A percentile compares a stretch with the other conserved stretches of the same genome.
phyloP scores from a whole-genome alignment of 1,284 basidiomycete genomes.

The Chiua sp. region DNA sequence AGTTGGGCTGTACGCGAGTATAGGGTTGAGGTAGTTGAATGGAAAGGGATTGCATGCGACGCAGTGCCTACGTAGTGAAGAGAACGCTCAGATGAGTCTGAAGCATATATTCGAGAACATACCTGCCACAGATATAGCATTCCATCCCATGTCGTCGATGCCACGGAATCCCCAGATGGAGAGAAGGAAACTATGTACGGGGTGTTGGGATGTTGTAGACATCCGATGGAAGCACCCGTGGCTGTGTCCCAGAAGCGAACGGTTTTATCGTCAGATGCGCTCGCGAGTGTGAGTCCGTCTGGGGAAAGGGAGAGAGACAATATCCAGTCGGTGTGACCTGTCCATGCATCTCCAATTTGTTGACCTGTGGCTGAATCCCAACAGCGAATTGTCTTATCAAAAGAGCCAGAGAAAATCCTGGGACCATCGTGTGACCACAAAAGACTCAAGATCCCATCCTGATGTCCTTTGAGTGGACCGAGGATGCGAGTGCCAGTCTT shows the following conservation, averaged over 20 bases:
- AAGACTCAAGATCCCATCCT: not conserved
- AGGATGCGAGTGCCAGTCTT: not conserved
- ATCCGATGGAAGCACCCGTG: not conserved
- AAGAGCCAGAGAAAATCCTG: not conserved
- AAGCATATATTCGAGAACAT: not conserved
- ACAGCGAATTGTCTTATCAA: not conserved
- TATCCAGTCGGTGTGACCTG: not conserved
- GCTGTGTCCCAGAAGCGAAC: slow-evolving; percentile 12
- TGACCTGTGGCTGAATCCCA: not conserved
- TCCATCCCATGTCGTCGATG: not conserved
- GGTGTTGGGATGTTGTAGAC: not conserved
- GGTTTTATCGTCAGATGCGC: slow-evolving; percentile 8
- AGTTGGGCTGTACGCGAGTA: too few species aligned
- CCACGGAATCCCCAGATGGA: slow-evolving; percentile 12
- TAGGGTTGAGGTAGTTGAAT: too few species aligned
- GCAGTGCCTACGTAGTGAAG: too few species aligned
- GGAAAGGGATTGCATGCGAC: too few species aligned
- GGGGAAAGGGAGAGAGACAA: not conserved
- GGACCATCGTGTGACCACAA: not conserved
- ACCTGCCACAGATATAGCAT: not conserved
- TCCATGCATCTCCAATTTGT: not conserved
- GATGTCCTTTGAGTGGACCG: not conserved
- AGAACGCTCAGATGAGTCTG: too few species aligned
- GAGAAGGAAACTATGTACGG: slow-evolving; percentile 5
- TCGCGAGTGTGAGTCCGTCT: not conserved